Conservation (phyloP, 495 filamentous ascomycete species). For the Penicillium bialowiezense region DNA sequence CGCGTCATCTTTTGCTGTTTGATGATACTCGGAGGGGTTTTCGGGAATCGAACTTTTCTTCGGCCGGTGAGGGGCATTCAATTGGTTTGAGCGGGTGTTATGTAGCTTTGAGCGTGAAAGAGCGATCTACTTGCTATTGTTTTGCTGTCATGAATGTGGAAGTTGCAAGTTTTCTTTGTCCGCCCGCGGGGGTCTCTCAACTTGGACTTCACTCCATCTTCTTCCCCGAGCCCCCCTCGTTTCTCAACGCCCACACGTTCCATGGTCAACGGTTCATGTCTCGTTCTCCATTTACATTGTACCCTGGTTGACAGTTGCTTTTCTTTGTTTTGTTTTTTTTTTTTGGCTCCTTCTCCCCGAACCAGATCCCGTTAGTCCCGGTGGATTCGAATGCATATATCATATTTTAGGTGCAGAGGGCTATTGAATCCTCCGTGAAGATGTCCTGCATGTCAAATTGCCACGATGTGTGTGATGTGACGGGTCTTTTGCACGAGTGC, state of each 20-base stretch:
- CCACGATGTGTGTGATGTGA: not conserved
- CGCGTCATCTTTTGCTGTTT: slow-evolving; percentile 24
- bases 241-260: too few relatives aligned
- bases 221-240: too few relatives aligned
- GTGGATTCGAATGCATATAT: not conserved
- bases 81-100: not conserved
- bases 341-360: not conserved
- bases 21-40: slow-evolving; percentile 6
- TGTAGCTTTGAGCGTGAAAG: not conserved
- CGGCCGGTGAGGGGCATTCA: slow-evolving; percentile 39
- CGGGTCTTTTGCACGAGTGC: not conserved
- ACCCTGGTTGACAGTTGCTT: not conserved
- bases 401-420: not conserved
- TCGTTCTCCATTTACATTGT: too few relatives aligned
- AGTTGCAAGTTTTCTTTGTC: not conserved
- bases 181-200: not conserved
- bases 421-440: not conserved
- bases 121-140: slow-evolving; percentile 2
- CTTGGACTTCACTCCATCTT: not conserved
- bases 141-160: slow-evolving; percentile 3
- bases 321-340: not conserved
- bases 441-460: slow-evolving; percentile 2
- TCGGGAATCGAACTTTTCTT: slow-evolving; percentile 41
- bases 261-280: too few relatives aligned
- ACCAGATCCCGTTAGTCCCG: too few relatives aligned